phyloP scores from a whole-genome alignment of 1,284 basidiomycete genomes.

The Xerocomus amazonicus region DNA sequence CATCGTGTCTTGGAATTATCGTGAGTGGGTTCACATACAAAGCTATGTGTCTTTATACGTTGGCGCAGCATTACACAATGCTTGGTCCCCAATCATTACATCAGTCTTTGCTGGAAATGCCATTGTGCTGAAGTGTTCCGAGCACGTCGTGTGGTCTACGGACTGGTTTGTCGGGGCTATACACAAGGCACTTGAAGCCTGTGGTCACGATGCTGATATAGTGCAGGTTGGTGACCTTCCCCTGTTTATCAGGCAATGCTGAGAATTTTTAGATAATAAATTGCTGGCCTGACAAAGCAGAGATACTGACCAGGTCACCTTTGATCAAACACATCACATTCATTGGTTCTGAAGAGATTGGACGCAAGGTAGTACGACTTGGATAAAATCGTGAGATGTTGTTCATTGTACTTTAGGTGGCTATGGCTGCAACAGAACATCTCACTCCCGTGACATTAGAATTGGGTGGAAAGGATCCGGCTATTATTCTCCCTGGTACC shows the following conservation, averaged over 20 bases:
- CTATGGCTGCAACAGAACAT: slow-evolving; percentile 76
- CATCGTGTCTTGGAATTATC: slow-evolving; percentile 94
- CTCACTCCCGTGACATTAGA: slow-evolving; percentile 90
- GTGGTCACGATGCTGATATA: slow-evolving; percentile 77
- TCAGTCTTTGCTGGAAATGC: slow-evolving; percentile 89
- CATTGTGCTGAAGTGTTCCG: slow-evolving; percentile 90
- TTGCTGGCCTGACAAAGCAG: slow-evolving; percentile 86
- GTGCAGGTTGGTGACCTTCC: slow-evolving; percentile 55
- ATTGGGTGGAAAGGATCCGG: slow-evolving; percentile 84
- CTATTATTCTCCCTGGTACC: slow-evolving; percentile 71
- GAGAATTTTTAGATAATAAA: slow-evolving; percentile 59
- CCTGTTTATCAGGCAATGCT: slow-evolving; percentile 4
- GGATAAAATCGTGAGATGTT: neutral
- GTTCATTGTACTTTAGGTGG: slow-evolving; percentile 50
- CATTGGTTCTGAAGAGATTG: slow-evolving; percentile 91
- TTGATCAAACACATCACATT: slow-evolving; percentile 82
- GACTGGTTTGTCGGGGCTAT: slow-evolving; percentile 80
- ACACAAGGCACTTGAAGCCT: slow-evolving; percentile 67
- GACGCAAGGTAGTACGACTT: slow-evolving; percentile 63
- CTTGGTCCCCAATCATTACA: slow-evolving; percentile 89
- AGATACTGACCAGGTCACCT: slow-evolving; percentile 76
- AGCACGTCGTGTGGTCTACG: slow-evolving; percentile 88
- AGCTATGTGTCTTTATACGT: slow-evolving; percentile 5
- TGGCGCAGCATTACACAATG: slow-evolving; percentile 79
- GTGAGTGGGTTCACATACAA: slow-evolving; percentile 41